Percentiles rank a stretch among this genome's conserved stretches.
Conservation (phyloP, 2,329 filamentous ascomycete genomes). For the Trichoderma cornu-damae region DNA sequence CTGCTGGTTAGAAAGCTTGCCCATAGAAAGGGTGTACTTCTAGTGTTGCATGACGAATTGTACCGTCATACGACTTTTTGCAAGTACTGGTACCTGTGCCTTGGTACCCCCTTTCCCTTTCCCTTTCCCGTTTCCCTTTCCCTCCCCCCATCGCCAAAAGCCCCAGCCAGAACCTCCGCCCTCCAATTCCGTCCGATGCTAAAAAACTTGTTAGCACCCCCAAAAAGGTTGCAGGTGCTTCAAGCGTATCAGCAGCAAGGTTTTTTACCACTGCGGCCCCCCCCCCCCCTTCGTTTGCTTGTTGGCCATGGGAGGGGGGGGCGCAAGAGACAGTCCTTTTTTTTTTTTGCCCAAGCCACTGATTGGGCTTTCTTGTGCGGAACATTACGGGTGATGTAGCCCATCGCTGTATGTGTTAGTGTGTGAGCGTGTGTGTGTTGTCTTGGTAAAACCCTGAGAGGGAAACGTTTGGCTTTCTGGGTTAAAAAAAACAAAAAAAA, state of each 20-base stretch:
- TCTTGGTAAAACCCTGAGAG: no score
- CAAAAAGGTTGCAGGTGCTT: background rate
- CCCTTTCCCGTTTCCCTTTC: no score
- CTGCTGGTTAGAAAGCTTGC: slow-evolving; percentile 5
- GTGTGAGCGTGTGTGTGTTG: background rate
- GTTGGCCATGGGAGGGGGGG: background rate
- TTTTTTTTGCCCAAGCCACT: background rate
- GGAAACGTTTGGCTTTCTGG: no score
- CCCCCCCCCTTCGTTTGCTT: no score
- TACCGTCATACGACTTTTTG: slow-evolving; percentile 34
- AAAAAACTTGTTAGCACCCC: no score
- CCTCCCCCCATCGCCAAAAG: no score
- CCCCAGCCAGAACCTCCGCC: background rate
- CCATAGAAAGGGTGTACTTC: slow-evolving; percentile 31
- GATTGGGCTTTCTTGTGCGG: background rate
- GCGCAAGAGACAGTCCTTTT: background rate
- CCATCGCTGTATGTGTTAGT: background rate
- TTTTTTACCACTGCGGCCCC: background rate
- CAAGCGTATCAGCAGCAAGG: background rate
- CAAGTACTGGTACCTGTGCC: slow-evolving; percentile 30
- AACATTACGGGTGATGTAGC: background rate
- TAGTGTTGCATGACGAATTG: slow-evolving; percentile 32
- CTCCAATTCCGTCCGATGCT: no score
- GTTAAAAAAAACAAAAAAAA: no score
- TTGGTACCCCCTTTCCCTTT: slow-evolving; percentile 29